Conservation (phyloP, 345 rosid species). For the Populus euphratica region DNA sequence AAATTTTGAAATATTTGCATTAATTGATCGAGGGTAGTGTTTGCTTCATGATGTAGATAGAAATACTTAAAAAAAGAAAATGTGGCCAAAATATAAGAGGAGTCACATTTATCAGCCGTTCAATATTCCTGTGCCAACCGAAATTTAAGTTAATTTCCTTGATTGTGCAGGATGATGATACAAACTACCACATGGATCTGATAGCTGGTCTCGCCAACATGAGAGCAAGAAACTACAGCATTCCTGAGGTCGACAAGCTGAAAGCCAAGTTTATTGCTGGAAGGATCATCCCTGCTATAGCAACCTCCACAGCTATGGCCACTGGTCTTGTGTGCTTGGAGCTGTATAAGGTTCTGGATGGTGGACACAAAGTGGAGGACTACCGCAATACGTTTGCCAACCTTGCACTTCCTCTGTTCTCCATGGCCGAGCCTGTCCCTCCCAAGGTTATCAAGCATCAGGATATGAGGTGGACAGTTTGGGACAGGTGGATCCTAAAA, state of each 20-base stretch:
- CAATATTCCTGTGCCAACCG: background rate
- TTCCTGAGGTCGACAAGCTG: conserved; percentile 95
- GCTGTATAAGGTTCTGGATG: conserved; percentile 84
- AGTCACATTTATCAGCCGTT: background rate
- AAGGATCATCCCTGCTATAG: conserved; percentile 97
- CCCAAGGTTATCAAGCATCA: conserved; percentile 79
- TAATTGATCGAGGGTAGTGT: background rate
- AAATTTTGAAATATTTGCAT: background rate
- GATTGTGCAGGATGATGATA: conserved; percentile 78
- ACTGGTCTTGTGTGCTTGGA: conserved; percentile 95
- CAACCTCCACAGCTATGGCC: conserved; percentile 97
- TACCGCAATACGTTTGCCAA: conserved; percentile 97
- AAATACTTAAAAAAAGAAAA: background rate
- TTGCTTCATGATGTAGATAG: background rate
- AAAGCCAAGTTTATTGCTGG: conserved; percentile 99
- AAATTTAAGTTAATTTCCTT: background rate
- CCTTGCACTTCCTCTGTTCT: conserved; percentile 84
- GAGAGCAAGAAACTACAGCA: conserved; percentile 98
- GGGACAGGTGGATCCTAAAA: conserved; percentile 87
- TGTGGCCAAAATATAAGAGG: background rate
- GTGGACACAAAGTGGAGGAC: conserved; percentile 77
- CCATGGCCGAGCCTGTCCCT: conserved; percentile 96
- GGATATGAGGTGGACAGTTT: conserved; percentile 93
- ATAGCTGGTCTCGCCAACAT: conserved; percentile 97
- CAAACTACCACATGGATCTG: conserved; percentile 97